Evolutionary conservation across 768 basidiomycete species (phyloP).

Genomic region (Hygrocybe punicea): DNA sequence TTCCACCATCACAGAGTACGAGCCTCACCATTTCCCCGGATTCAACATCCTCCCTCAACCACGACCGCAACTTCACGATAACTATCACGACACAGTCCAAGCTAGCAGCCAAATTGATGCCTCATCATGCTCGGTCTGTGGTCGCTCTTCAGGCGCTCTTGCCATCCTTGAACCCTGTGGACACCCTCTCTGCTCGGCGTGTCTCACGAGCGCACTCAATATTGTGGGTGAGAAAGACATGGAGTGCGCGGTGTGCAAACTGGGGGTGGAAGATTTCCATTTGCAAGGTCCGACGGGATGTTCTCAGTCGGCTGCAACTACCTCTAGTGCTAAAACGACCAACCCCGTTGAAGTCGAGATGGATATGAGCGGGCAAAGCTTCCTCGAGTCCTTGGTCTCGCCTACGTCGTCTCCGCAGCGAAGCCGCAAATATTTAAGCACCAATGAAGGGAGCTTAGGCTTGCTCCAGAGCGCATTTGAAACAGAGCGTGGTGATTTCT

Average conservation of each 20-base stretch:
- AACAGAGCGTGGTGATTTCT: background rate
- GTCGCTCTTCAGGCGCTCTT: conserved; percentile 34
- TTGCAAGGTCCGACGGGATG: conserved; percentile 33
- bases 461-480: conserved; percentile 14
- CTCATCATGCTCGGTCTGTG: conserved; percentile 13
- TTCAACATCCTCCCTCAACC: conserved; percentile 26
- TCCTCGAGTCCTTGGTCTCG: conserved; percentile 39
- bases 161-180: conserved; percentile 71
- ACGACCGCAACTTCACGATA: conserved; percentile 2
- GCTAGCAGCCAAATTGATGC: background rate
- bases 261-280: conserved; percentile 66
- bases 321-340: background rate
- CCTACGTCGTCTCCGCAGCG: conserved; percentile 16
- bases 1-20: conserved; percentile 1
- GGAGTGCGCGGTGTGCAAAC: conserved; percentile 77
- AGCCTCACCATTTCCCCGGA: conserved; percentile 15
- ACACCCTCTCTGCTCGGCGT: conserved; percentile 75
- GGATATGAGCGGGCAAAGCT: conserved; percentile 19
- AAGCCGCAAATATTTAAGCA: background rate
- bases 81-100: background rate
- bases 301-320: conserved; percentile 1
- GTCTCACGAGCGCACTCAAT: conserved; percentile 81
- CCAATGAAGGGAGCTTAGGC: conserved; percentile 7
- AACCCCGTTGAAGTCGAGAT: conserved; percentile 1
- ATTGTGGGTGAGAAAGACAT: conserved; percentile 89